phyloP scores from a whole-genome alignment of 371 early-diverging fungal genomes.

The Mucor sp. region DNA sequence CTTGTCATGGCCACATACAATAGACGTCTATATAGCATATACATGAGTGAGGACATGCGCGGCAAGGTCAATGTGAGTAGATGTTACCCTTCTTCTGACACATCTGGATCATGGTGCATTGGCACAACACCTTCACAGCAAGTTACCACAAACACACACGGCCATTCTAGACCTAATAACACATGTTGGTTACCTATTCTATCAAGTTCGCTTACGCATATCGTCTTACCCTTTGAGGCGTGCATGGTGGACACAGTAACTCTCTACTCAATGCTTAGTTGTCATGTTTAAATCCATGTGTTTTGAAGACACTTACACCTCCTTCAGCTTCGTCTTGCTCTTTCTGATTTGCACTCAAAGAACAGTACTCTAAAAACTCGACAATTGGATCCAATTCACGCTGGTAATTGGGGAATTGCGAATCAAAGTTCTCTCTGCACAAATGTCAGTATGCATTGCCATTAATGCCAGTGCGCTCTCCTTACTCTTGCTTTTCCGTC shows the following conservation, averaged over 20 bases:
- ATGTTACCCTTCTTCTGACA: constrained; percentile 38
- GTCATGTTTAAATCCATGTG: background rate
- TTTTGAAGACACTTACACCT: constrained; percentile 11
- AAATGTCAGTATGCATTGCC: background rate
- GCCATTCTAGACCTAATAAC: constrained; percentile 63
- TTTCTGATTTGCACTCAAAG: constrained; percentile 24
- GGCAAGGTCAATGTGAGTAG: background rate
- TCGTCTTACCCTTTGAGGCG: constrained; percentile 49
- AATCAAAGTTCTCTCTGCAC: background rate
- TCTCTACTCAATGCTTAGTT: constrained; percentile 14
- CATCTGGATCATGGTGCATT: constrained; percentile 22
- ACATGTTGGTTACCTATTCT: background rate
- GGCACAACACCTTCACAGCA: constrained; percentile 58
- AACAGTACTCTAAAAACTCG: constrained; percentile 37
- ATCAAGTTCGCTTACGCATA: background rate
- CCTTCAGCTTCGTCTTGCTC: constrained; percentile 34
- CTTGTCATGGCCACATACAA: constrained; percentile 60
- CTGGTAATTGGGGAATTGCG: background rate
- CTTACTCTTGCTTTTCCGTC: background rate
- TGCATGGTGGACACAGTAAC: constrained; percentile 65
- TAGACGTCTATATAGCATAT: constrained; percentile 32
- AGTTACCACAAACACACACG: constrained; percentile 59
- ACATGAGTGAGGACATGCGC: constrained; percentile 26
- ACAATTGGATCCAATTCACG: constrained; percentile 18
- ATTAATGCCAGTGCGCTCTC: background rate